These are phyloP conservation scores for Suhomyces guaymorum DNA, from an alignment of 1,139 yeast species.

Conservation along the genomic window DNA sequence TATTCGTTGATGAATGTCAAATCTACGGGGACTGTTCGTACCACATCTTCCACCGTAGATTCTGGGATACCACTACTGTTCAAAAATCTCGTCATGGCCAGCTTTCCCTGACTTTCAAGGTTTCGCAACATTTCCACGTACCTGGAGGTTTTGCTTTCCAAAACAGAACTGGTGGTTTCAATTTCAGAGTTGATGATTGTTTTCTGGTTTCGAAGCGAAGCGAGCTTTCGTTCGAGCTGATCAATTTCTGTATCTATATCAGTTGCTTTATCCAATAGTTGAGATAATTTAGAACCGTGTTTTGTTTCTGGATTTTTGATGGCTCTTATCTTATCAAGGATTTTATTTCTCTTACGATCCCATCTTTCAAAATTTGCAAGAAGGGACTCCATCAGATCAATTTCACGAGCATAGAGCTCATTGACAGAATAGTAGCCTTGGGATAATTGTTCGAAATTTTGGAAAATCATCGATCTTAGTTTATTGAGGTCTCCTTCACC, in stretches of 20 bases:
- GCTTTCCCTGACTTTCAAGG: constrained; percentile 42
- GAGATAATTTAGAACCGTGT: constrained; percentile 47
- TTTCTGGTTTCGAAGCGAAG: constrained; percentile 39
- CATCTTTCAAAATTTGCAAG: constrained; percentile 41
- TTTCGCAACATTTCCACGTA: constrained; percentile 43
- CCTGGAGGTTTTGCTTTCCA: constrained; percentile 51
- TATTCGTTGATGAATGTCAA: constrained; percentile 30
- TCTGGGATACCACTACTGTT: constrained; percentile 26
- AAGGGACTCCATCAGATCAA: constrained; percentile 29
- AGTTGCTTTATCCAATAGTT: constrained; percentile 36
- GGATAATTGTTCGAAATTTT: constrained; percentile 37
- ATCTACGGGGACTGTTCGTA: constrained; percentile 30
- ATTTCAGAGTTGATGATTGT: constrained; percentile 43
- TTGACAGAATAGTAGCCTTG: constrained; percentile 48
- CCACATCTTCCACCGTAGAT: constrained; percentile 20
- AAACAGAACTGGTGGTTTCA: constrained; percentile 51
- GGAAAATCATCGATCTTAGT: constrained; percentile 29
- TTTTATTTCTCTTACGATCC: constrained; percentile 41
- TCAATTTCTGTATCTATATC: constrained; percentile 44
- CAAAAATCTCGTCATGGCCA: constrained; percentile 31
- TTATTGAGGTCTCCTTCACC: constrained; percentile 37
- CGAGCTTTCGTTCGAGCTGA: constrained; percentile 40
- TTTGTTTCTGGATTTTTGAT: constrained; percentile 45
- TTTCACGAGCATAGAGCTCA: constrained; percentile 51
- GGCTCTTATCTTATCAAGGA: constrained; percentile 38